These are phyloP conservation scores for Gossypium turneri DNA, from an alignment of 345 rosid genomes.

Conservation along the genomic window DNA sequence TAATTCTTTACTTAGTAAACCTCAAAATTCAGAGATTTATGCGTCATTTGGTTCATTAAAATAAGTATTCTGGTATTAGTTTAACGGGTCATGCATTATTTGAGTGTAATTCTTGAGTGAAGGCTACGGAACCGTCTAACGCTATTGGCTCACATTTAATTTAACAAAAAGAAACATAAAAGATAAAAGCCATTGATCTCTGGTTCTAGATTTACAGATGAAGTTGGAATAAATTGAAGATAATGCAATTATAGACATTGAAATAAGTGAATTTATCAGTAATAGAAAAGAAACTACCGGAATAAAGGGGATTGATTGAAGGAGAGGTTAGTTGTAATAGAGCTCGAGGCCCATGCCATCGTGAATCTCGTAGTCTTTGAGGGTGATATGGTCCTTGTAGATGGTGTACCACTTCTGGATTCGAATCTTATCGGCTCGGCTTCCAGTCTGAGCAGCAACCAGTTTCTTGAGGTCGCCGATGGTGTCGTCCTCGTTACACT, in stretches of 20 bases:
- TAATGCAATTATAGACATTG: not conserved
- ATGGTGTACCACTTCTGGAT: slow-evolving; percentile 59
- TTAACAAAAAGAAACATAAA: not conserved
- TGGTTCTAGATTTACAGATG: not conserved
- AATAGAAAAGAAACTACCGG: not conserved
- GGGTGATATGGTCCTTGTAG: slow-evolving; percentile 53
- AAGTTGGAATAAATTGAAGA: not conserved
- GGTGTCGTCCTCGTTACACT: slow-evolving; percentile 58
- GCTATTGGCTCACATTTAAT: not conserved
- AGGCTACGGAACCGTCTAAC: not conserved
- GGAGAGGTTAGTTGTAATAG: slow-evolving; percentile 33
- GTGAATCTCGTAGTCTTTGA: slow-evolving; percentile 53
- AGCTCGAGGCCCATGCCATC: slow-evolving; percentile 64
- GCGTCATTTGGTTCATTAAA: not conserved
- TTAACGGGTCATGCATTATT: not conserved
- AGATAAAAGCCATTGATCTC: not conserved
- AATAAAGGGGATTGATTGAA: not conserved
- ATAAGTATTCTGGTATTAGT: not conserved
- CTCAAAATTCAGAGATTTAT: not conserved
- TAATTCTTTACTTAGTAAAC: no score
- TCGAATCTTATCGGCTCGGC: slow-evolving; percentile 42
- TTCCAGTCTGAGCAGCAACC: slow-evolving; percentile 55
- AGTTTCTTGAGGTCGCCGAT: slow-evolving; percentile 57
- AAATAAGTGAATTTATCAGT: not conserved
- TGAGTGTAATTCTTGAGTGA: no score